Evolutionary conservation across 2,329 filamentous ascomycete species (phyloP), one percentile per base, ranked within the genome.

Genomic region (Blastomyces parvus): DNA sequence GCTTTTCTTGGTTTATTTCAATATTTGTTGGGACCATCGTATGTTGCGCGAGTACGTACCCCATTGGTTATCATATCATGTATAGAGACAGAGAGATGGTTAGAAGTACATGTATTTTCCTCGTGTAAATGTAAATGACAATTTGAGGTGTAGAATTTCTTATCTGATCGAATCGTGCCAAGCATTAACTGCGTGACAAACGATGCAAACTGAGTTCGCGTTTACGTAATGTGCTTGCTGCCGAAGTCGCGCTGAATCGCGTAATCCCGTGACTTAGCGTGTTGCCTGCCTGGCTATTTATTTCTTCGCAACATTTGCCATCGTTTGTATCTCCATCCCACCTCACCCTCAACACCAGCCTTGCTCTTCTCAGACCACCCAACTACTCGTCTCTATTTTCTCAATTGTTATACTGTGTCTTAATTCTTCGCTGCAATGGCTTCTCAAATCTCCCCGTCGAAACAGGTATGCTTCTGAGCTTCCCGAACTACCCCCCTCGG

Each of bases 361-460:
- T 60, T 25, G 57, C 64, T 62, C 61, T 33, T n/a, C 30, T 13
- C 19, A 55, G 17, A 55, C 30, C 27, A 19, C 30, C 0, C 30
- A 36, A 36, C 9, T 7, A 11, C 52, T 33, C 11, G 17, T 36
- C 66, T 66, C 8, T 38, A 57, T 25, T 22, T 64, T 66, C 64
- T 69, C 66, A 67, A 67, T 68, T 64, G 67, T 61, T 69, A 64
- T 61, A 64, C 58, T 64, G 65, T 62, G 30, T 64, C 44, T 62
- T 64, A 58, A 63, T 60, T 60, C 64, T 63, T 64, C 63, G 66
- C 69, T 65, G 65, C 81, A 84, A 94, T 95, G 90, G 84, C 90
- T 77, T 80, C 88, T 67, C 83, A 93, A 76, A 82, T 90, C 73
- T 89, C 87, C 70, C 87, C 87, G 67, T 89, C 86, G 64, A 89